A percentile compares a stretch with the other conserved stretches of the same genome.
Conservation (phyloP, 2,329 filamentous ascomycete species). For the Harringtonia lauricola region DNA sequence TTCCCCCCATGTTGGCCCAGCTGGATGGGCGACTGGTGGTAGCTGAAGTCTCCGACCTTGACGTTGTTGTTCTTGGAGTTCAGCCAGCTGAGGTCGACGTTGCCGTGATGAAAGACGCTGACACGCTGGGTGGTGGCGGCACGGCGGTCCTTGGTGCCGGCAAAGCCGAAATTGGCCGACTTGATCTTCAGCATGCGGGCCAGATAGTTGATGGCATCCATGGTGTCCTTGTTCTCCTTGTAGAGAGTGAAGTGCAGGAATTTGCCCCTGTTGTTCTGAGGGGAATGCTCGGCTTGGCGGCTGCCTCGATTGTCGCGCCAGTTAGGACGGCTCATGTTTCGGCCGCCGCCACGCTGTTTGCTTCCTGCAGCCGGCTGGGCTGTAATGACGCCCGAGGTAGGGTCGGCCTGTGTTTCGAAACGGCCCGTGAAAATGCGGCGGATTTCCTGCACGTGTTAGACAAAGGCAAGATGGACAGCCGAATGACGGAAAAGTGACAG, state of each 20-base stretch:
- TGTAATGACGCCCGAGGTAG: conserved; percentile 44
- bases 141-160: conserved; percentile 83
- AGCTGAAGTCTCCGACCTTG: conserved; percentile 70
- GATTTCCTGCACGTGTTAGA: conserved; percentile 35
- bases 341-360: conserved; percentile 9
- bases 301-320: conserved; percentile 3
- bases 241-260: conserved; percentile 86
- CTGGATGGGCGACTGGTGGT: conserved; percentile 59
- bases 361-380: conserved; percentile 26
- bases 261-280: conserved; percentile 22
- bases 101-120: conserved; percentile 44
- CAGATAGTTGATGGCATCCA: conserved; percentile 76
- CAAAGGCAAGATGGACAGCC: too few species aligned
- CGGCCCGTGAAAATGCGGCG: conserved; percentile 70
- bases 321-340: conserved; percentile 5
- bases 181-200: conserved; percentile 64
- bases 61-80: conserved; percentile 53
- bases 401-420: conserved; percentile 61
- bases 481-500: background rate
- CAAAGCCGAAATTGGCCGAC: conserved; percentile 60
- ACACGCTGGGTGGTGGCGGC: conserved; percentile 78
- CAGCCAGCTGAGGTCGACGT: conserved; percentile 51
- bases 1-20: conserved; percentile 82
- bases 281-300: conserved; percentile 9
- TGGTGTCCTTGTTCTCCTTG: conserved; percentile 96